phyloP scores from a whole-genome alignment of 2,329 filamentous ascomycete genomes.

The Colletotrichum aenigma region DNA sequence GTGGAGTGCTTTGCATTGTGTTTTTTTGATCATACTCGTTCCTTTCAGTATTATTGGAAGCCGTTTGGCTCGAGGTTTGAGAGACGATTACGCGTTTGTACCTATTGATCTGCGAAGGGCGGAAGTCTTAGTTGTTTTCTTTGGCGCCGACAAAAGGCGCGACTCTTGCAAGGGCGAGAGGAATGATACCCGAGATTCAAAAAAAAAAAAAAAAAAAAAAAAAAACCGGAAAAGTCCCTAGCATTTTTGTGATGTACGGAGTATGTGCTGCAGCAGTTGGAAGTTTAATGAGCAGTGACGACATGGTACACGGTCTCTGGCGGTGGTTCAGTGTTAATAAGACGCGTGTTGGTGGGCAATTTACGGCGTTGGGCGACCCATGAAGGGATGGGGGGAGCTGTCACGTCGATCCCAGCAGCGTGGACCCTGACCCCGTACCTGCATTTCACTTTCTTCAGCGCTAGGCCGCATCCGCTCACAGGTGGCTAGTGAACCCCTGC shows the following conservation, averaged over 20 bases:
- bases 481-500: slow-evolving; percentile 8
- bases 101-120: not conserved
- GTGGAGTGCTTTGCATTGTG: not conserved
- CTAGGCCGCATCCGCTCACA: slow-evolving; percentile 11
- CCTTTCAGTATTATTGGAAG: not conserved
- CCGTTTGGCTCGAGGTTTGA: not conserved
- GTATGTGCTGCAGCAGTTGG: not conserved
- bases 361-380: not conserved
- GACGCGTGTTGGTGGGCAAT: not conserved
- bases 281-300: not conserved
- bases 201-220: not conserved
- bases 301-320: not conserved
- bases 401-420: slow-evolving; percentile 15
- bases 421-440: slow-evolving; percentile 15
- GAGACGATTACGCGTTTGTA: not conserved
- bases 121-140: slow-evolving; percentile 3
- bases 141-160: not conserved
- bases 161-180: slow-evolving; percentile 13
- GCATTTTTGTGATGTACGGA: not conserved
- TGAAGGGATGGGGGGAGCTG: not conserved
- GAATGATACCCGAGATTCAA: slow-evolving; percentile 18
- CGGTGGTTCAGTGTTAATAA: not conserved
- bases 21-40: not conserved
- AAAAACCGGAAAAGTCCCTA: not conserved
- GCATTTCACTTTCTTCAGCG: slow-evolving; percentile 18